A percentile compares a stretch with the other conserved stretches of the same genome.
phyloP scores from a whole-genome alignment of 1,139 yeast genomes.

The Ashbya aceris region DNA sequence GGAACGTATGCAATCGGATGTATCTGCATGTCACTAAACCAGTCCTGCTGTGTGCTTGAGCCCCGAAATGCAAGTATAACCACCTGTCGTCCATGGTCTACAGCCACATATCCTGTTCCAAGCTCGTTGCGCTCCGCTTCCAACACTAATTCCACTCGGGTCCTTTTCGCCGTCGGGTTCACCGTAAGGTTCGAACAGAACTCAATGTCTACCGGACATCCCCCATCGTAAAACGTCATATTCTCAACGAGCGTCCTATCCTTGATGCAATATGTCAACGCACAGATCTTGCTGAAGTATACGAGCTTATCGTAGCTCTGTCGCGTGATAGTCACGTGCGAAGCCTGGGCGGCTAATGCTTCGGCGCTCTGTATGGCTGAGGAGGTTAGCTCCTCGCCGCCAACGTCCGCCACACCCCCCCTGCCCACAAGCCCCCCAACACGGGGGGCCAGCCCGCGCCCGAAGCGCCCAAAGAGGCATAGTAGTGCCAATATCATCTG shows the following conservation, averaged over 20 bases:
- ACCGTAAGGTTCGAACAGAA: conserved; percentile 22
- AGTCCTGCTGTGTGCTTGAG: conserved; percentile 46
- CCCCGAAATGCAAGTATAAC: conserved; percentile 44
- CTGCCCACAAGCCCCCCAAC: neutral
- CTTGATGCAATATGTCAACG: conserved; percentile 24
- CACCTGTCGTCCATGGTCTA: conserved; percentile 33
- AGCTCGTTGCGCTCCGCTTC: conserved; percentile 38
- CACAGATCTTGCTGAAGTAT: conserved; percentile 27
- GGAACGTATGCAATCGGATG: conserved; percentile 36
- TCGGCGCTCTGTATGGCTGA: neutral
- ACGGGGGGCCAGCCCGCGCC: neutral
- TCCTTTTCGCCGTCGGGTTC: conserved; percentile 30
- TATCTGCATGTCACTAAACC: conserved; percentile 45
- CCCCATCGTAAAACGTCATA: conserved; percentile 21
- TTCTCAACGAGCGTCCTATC: conserved; percentile 12
- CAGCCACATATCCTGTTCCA: conserved; percentile 39
- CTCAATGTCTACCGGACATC: conserved; percentile 23
- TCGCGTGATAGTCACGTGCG: conserved; percentile 8
- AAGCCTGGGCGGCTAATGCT: conserved; percentile 4
- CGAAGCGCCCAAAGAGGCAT: neutral
- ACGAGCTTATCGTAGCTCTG: conserved; percentile 22
- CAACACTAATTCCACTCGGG: conserved; percentile 28
- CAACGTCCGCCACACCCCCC: neutral
- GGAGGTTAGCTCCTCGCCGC: neutral
- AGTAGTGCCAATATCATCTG: conserved; percentile 1